Percentiles rank a stretch among this genome's conserved stretches.
phyloP scores from a whole-genome alignment of 257 asterid species.

The Rhazya stricta region DNA sequence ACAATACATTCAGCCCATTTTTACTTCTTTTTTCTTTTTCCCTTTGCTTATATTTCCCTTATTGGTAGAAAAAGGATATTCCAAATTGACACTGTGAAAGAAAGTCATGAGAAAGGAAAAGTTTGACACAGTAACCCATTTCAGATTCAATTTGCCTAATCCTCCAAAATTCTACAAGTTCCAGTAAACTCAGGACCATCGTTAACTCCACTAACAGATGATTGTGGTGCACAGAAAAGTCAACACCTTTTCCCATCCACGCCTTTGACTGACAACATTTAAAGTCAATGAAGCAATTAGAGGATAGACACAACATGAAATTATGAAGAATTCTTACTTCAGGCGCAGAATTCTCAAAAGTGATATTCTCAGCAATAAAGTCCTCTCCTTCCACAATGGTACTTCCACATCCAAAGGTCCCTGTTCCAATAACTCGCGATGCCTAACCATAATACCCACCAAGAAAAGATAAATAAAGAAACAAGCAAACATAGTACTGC shows the following conservation, averaged over 20 bases:
- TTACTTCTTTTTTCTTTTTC: no score
- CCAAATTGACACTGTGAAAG: background rate
- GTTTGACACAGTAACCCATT: background rate
- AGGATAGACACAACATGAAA: background rate
- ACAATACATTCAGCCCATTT: background rate
- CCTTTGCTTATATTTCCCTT: background rate
- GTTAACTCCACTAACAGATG: background rate
- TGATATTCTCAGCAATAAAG: slow-evolving; percentile 88
- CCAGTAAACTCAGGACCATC: background rate
- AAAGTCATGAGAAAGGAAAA: background rate
- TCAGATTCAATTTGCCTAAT: background rate
- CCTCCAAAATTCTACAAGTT: background rate
- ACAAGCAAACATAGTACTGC: background rate
- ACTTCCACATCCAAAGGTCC: slow-evolving; percentile 93
- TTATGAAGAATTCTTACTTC: slow-evolving; percentile 39
- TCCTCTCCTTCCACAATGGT: slow-evolving; percentile 91
- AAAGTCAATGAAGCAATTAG: background rate
- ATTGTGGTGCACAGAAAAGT: background rate
- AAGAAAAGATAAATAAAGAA: background rate
- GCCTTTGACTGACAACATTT: background rate
- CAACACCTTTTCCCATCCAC: background rate
- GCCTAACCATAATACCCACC: slow-evolving; percentile 28
- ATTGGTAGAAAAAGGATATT: background rate
- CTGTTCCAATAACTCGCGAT: slow-evolving; percentile 84
- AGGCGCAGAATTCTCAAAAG: slow-evolving; percentile 87